Base-by-base conservation (phyloP, 306 rosid genomes). In the Cicer judaicum region DNA sequence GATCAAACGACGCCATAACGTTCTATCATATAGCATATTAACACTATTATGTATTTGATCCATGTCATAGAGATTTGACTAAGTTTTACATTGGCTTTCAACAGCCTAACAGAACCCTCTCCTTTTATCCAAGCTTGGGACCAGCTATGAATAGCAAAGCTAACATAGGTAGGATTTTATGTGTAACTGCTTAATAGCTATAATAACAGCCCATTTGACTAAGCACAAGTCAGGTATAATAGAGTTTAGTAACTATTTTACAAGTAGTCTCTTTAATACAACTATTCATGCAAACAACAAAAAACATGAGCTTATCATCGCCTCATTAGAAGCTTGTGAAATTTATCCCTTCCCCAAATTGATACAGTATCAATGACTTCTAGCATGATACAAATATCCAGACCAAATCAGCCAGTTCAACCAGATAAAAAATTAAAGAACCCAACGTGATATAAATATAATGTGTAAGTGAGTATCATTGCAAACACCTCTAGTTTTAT, bases 271-370 rank as follows among this genome's bases (percentile, higher is more conserved):
- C 57, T 52, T 8, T n/a, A 52, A 52, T 52, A 52, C 57, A 15
- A 29, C 50, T 16, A 29, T 40, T 55, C 7, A 29, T n/a, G 60
- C 62, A 15, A 76, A 34, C 44, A 42, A 15, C 29, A 1, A 53
- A 66, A 66, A 14, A 12, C 36, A 3, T 29, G 18, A 49, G 54
- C n/a, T 49, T 16, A 49, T 49, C 54, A 5, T 49, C 46, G 55
- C 15, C 79, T n/a, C 11, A 11, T 68, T n/a, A 53, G 18, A 21
- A 38, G 43, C 57, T n/a, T 65, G 57, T n/a, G 34, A 39, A 64
- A 52, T 52, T 52, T 64, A 64, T 44, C 56, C 63, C 64, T 53
- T 29, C 16, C 29, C 12, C 16, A 49, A 13, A 49, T 13, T 49
- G 54, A 64, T 43, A 2, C 13, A 40, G 44, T n/a, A 53, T 64